Evolutionary conservation across 768 basidiomycete genomes (phyloP), one percentile per base, ranked within the genome.

Genomic region (Phylloporus sp.): DNA sequence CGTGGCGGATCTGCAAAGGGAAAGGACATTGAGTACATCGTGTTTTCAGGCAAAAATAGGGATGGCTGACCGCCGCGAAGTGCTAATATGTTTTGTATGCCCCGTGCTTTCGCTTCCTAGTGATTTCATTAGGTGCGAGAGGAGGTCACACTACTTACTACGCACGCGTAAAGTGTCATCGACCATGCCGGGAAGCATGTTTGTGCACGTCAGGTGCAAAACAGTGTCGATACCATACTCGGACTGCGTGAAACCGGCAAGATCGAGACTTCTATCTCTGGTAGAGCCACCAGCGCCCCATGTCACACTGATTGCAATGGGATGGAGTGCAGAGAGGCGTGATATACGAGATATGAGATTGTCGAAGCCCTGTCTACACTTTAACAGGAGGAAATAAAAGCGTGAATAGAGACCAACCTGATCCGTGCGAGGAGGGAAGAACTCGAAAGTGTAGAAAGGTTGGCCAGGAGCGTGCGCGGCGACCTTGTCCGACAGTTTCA

Each of bases 281-380:
- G 95, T 98, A 7, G 83, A 81, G 3, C 96, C 95, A 9, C 96
- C 95, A 0, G 96, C 95, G 35, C 96, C 96, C 96, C 96, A 98
- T 58, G 96, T 98, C 18, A 98, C 78, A 58, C 85, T 93, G 48
- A 98, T 77, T 20, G 88, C 93, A 6, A 93, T 73, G 6, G 93
- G 92, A 28, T 81, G 70, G 13, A 98, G 73, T 6, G 71, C 59
- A n/a, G 84, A 74, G 47, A 98, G 74, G 39, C 96, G 80, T 23
- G 84, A 79, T 54, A 98, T 90, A 36, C 96, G 89, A 40, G 89
- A 74, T 50, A 92, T 72, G 20, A 99, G 75, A 64, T 99, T 99
- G 59, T 88, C 82, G 59, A 96, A 89, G 40, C 95, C 95, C 82
- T 94, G 66, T 15, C 33, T 9, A 24, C 29, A 21, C 17, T 44